These are phyloP conservation scores for Pseudotsuga menziesii DNA, from an alignment of 75 land plant species.

Conservation along the genomic window DNA sequence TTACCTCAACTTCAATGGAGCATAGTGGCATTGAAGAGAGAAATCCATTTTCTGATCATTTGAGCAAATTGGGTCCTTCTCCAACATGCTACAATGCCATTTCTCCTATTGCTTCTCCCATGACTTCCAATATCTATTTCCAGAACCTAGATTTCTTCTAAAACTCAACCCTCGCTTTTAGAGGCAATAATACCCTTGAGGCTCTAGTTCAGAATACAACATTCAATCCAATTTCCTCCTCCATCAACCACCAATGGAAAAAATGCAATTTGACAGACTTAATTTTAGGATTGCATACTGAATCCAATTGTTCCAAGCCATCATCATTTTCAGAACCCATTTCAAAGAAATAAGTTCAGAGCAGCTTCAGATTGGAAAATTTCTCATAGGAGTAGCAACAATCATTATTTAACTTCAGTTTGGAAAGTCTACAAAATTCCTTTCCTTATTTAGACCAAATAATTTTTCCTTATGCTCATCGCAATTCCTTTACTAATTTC, in stretches of 20 bases:
- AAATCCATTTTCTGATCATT: not conserved
- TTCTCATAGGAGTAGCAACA: not conserved
- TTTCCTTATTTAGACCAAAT: not conserved
- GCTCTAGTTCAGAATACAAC: not conserved
- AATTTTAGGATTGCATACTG: not conserved
- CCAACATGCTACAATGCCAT: not conserved
- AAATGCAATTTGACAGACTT: not conserved
- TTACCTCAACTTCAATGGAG: not conserved
- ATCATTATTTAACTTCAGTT: not conserved
- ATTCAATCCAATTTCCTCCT: not conserved
- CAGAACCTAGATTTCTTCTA: not conserved
- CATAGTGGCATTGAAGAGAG: not conserved
- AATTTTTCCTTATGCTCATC: not conserved
- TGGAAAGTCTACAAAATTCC: constrained; percentile 3
- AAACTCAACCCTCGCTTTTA: not conserved
- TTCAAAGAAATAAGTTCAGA: not conserved
- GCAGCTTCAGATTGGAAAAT: constrained; percentile 1
- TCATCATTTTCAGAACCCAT: not conserved
- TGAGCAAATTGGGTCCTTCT: not conserved
- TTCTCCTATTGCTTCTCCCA: not conserved
- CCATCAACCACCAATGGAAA: not conserved
- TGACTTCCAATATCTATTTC: not conserved
- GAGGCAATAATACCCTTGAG: not conserved
- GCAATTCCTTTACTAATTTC: not conserved
- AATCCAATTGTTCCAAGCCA: not conserved